Evolutionary conservation across 805 yeast genomes (phyloP).

Genomic region (Ascoidea tarda): DNA sequence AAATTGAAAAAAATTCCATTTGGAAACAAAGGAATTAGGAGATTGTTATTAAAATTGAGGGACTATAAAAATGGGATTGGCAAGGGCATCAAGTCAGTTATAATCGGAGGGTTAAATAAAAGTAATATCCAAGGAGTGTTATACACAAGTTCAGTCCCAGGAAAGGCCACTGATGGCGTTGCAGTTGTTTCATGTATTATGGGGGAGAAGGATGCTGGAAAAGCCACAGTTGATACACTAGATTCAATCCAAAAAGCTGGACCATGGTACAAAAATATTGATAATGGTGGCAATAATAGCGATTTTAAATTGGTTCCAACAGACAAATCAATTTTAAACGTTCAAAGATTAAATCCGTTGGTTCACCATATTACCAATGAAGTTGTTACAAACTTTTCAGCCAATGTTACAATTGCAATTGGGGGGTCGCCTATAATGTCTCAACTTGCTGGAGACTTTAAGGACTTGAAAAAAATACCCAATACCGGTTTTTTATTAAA

Average conservation of each 20-base stretch:
- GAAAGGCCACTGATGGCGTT: conserved; percentile 53
- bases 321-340: conserved; percentile 15
- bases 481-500: conserved; percentile 48
- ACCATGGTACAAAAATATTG: not conserved
- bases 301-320: conserved; percentile 5
- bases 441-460: conserved; percentile 52
- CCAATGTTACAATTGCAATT: conserved; percentile 70
- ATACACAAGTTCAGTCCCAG: conserved; percentile 31
- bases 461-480: conserved; percentile 45
- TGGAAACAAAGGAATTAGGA: conserved; percentile 56
- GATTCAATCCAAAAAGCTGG: not conserved
- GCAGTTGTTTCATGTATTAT: conserved; percentile 83
- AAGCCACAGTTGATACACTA: conserved; percentile 26
- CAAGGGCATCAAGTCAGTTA: conserved; percentile 42
- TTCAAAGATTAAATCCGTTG: conserved; percentile 31
- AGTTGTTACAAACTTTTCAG: conserved; percentile 82
- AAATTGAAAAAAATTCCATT: conserved; percentile 38
- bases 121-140: conserved; percentile 46
- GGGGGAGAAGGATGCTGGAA: conserved; percentile 41
- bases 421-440: conserved; percentile 90
- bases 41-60: conserved; percentile 33
- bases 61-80: conserved; percentile 13
- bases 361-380: conserved; percentile 81
- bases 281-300: not conserved
- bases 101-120: conserved; percentile 68